These are phyloP conservation scores for Saturnispora besseyi DNA, from an alignment of 805 yeast genomes.

Conservation along the genomic window DNA sequence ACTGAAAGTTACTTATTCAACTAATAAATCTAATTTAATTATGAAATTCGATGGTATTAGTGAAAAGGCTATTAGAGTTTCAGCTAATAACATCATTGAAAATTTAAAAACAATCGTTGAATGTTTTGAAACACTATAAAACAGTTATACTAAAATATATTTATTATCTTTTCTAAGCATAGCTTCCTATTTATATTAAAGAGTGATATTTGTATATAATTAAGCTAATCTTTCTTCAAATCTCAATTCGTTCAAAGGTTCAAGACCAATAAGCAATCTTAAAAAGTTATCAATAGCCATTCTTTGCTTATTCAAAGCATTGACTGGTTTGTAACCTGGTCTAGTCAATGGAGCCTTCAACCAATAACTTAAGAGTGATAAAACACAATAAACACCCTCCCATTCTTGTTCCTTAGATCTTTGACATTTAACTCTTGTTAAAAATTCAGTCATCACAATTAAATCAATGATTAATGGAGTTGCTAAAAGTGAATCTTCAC, in stretches of 20 bases:
- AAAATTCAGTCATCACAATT: constrained; percentile 82
- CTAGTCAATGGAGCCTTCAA: constrained; percentile 92
- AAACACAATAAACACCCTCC: constrained; percentile 70
- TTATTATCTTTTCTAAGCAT: neutral
- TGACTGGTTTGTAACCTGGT: constrained; percentile 82
- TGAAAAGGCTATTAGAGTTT: constrained; percentile 74
- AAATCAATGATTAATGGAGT: constrained; percentile 90
- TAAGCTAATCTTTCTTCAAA: constrained; percentile 76
- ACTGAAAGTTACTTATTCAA: constrained; percentile 38
- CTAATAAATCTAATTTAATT: constrained; percentile 29
- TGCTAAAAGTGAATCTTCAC: constrained; percentile 92
- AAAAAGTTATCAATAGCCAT: constrained; percentile 84
- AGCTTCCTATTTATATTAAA: neutral
- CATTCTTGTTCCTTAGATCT: constrained; percentile 41
- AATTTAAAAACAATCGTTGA: constrained; percentile 69
- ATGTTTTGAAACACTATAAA: constrained; percentile 58
- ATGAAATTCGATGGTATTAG: constrained; percentile 52
- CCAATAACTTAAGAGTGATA: constrained; percentile 88
- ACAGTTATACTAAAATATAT: neutral
- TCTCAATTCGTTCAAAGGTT: constrained; percentile 83
- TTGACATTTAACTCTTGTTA: constrained; percentile 76
- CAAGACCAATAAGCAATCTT: constrained; percentile 83
- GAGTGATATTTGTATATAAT: neutral
- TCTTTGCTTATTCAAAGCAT: constrained; percentile 92
- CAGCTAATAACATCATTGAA: constrained; percentile 73